Evolutionary conservation across 2,329 filamentous ascomycete species (phyloP).

Genomic region (Dactylellina parvicollis): DNA sequence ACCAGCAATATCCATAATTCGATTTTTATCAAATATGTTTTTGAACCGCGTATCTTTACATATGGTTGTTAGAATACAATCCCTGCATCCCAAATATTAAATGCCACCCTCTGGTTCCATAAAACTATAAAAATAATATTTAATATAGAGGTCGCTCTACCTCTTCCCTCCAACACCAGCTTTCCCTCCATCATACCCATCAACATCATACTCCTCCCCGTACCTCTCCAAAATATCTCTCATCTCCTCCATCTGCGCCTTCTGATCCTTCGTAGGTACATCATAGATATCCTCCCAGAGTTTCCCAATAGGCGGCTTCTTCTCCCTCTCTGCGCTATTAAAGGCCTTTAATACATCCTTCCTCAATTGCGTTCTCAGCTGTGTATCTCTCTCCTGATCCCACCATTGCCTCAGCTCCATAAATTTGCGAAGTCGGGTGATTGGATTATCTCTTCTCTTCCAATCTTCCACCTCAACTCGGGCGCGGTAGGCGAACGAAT

Average conservation of each 20-base stretch:
- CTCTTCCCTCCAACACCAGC: slow-evolving; percentile 63
- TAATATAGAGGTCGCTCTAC: slow-evolving; percentile 13
- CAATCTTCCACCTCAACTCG: slow-evolving; percentile 93
- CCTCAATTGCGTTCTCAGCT: slow-evolving; percentile 71
- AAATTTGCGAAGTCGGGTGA: slow-evolving; percentile 83
- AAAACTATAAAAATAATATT: too few relatives aligned
- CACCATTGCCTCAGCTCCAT: slow-evolving; percentile 84
- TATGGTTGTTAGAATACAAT: too few relatives aligned
- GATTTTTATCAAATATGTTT: too few relatives aligned
- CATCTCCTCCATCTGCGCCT: slow-evolving; percentile 78
- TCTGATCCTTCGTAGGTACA: slow-evolving; percentile 80
- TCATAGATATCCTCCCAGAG: slow-evolving; percentile 93
- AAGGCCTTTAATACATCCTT: slow-evolving; percentile 86
- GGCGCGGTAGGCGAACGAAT: slow-evolving; percentile 94
- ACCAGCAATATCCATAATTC: too few relatives aligned
- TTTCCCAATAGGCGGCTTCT: slow-evolving; percentile 75
- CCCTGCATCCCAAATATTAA: too few relatives aligned
- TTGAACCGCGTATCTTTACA: too few relatives aligned
- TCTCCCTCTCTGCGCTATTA: slow-evolving; percentile 80
- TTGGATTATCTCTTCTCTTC: slow-evolving; percentile 89
- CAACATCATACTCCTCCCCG: slow-evolving; percentile 82
- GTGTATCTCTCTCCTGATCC: slow-evolving; percentile 84
- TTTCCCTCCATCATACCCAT: slow-evolving; percentile 77
- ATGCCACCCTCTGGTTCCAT: too few relatives aligned
- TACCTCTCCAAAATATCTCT: slow-evolving; percentile 75